Conservation (phyloP, 176 grass and related monocot species). For the Hordeum marinum region DNA sequence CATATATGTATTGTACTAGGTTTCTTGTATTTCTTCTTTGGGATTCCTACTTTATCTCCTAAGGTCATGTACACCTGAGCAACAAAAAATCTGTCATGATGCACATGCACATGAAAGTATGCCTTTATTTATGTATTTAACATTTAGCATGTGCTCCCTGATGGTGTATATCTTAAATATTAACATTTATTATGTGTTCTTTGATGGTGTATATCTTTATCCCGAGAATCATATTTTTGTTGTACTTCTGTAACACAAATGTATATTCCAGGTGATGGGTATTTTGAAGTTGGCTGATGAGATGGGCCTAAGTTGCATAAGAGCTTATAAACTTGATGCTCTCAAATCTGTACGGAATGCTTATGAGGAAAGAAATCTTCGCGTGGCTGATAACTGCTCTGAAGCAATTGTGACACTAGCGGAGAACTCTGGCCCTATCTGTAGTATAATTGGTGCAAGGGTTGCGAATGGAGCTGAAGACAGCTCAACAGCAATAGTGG, state of each 20-base stretch:
- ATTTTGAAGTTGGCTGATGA: slow-evolving; percentile 87
- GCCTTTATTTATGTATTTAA: not conserved
- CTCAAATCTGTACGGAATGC: slow-evolving; percentile 77
- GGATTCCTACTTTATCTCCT: not conserved
- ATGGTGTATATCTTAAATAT: slow-evolving; percentile 7
- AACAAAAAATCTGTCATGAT: not conserved
- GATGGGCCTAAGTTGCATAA: slow-evolving; percentile 94
- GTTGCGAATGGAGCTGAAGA: slow-evolving; percentile 29
- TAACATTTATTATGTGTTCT: slow-evolving; percentile 6
- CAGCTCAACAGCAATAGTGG: slow-evolving; percentile 6
- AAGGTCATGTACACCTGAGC: slow-evolving; percentile 1
- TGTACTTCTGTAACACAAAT: slow-evolving; percentile 30
- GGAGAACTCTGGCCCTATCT: slow-evolving; percentile 7
- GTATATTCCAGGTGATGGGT: slow-evolving; percentile 84
- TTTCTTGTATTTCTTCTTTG: too few relatives aligned
- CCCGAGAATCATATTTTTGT: not conserved
- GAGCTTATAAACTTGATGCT: slow-evolving; percentile 88
- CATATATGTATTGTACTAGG: not conserved
- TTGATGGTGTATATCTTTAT: slow-evolving; percentile 11
- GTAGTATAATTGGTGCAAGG: not conserved
- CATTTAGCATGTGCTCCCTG: slow-evolving; percentile 6
- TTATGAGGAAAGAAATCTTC: slow-evolving; percentile 28
- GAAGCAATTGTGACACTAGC: slow-evolving; percentile 21
- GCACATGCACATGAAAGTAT: not conserved
- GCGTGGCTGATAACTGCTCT: slow-evolving; percentile 27